phyloP scores from a whole-genome alignment of 306 rosid genomes.

The Fragaria nilgerrensis region DNA sequence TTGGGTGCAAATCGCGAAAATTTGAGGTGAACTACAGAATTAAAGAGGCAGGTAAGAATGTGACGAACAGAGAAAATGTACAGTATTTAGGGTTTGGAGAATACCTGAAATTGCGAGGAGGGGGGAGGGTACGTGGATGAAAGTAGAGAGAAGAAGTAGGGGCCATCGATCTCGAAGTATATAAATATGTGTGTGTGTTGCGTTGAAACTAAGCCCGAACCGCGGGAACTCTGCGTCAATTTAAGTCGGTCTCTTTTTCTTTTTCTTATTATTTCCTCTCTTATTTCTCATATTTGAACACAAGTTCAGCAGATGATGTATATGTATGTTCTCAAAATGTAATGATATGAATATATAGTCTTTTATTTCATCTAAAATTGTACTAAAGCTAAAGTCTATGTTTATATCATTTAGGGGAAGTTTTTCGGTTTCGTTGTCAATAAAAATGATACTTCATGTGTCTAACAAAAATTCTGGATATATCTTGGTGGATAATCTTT shows the following conservation, averaged over 20 bases:
- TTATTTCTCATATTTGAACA: too few species aligned
- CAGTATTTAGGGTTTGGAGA: neutral
- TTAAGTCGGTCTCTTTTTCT: neutral
- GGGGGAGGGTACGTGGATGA: neutral
- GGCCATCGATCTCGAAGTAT: neutral
- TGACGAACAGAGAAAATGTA: neutral
- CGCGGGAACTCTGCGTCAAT: neutral
- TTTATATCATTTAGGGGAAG: too few species aligned
- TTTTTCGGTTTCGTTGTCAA: too few species aligned
- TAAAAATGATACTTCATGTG: too few species aligned
- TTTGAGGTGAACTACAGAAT: neutral
- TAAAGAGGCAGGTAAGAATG: neutral
- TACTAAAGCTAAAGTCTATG: too few species aligned
- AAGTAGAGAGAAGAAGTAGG: neutral
- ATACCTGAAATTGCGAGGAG: slow-evolving; percentile 4
- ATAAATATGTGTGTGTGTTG: neutral
- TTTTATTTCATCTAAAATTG: too few species aligned
- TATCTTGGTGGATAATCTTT: too few species aligned
- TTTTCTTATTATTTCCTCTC: neutral
- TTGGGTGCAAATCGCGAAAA: neutral
- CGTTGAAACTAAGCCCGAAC: neutral
- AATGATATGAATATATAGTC: too few species aligned
- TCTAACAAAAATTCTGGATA: too few species aligned
- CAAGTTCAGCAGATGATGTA: too few species aligned
- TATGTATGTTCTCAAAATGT: too few species aligned